Evolutionary conservation across 495 filamentous ascomycete genomes (phyloP).

Genomic region (Collariella sp.): DNA sequence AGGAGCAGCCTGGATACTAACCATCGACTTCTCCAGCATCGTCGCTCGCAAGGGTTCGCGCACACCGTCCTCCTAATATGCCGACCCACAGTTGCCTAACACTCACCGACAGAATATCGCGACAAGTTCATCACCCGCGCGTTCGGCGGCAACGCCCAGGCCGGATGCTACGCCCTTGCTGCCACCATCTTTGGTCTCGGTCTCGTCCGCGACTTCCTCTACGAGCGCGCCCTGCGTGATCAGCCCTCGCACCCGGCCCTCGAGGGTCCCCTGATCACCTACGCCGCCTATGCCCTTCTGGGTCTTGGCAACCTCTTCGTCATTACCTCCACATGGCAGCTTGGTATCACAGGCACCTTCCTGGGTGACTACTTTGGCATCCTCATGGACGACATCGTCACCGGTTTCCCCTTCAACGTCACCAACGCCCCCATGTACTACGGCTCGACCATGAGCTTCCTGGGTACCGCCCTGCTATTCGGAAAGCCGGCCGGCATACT

Average conservation of each 20-base stretch:
- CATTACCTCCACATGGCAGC: conserved; percentile 75
- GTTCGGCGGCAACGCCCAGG: conserved; percentile 69
- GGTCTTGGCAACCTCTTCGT: conserved; percentile 75
- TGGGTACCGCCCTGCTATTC: conserved; percentile 79
- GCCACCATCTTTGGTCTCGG: conserved; percentile 83
- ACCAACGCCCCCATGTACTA: conserved; percentile 94
- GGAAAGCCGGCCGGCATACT: conserved; percentile 83
- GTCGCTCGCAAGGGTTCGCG: conserved; percentile 57
- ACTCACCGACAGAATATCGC: conserved; percentile 63
- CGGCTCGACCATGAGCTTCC: conserved; percentile 84
- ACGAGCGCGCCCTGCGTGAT: conserved; percentile 63
- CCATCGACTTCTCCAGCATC: conserved; percentile 37
- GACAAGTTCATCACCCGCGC: conserved; percentile 79
- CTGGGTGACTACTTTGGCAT: conserved; percentile 98
- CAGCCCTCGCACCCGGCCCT: conserved; percentile 70
- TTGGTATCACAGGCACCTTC: conserved; percentile 96
- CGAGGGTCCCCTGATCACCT: conserved; percentile 39
- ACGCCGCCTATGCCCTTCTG: conserved; percentile 60
- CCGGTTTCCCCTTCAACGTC: conserved; percentile 91
- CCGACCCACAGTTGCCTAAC: conserved; percentile 3
- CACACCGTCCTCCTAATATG: neutral
- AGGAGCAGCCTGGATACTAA: conserved; percentile 13
- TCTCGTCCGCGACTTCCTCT: conserved; percentile 71
- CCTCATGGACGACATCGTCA: conserved; percentile 89
- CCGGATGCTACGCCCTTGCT: conserved; percentile 86